Evolutionary conservation across 139 green algal species (phyloP).

Genomic region (Pleodorina starrii): DNA sequence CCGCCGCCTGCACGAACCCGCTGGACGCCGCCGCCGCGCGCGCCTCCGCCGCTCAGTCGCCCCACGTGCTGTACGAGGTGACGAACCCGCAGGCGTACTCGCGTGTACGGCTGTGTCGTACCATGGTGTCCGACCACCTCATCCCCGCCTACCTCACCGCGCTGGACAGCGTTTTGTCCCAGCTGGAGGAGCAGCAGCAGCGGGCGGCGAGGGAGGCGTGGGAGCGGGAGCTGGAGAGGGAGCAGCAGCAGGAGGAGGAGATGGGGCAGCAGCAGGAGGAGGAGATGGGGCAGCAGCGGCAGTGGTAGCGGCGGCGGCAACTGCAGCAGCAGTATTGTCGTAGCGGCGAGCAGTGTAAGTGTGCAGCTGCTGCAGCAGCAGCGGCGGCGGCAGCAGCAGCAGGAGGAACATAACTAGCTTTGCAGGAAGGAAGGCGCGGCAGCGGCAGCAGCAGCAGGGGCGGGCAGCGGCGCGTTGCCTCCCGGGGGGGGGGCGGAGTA

Average conservation of each 20-base stretch:
- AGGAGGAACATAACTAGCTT: no score
- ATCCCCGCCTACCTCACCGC: slow-evolving; percentile 80
- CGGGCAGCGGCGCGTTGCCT: no score
- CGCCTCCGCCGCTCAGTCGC: not conserved
- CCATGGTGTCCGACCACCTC: slow-evolving; percentile 87
- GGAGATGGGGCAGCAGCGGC: not conserved
- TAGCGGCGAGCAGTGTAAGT: not conserved
- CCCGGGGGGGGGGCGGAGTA: no score
- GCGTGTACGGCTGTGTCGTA: slow-evolving; percentile 81
- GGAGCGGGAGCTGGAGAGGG: slow-evolving; percentile 21
- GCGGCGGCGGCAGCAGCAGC: not conserved
- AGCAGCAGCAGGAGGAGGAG: not conserved
- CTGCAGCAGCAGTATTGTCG: not conserved
- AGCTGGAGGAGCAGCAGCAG: slow-evolving; percentile 55
- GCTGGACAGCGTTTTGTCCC: slow-evolving; percentile 67
- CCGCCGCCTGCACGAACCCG: not conserved
- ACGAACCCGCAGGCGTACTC: slow-evolving; percentile 71
- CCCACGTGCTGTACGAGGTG: slow-evolving; percentile 69
- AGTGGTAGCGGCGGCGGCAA: not conserved
- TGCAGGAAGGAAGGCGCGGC: no score
- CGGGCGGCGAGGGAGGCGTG: not conserved
- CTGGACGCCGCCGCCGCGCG: slow-evolving; percentile 3
- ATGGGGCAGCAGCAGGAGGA: not conserved
- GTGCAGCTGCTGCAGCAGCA: not conserved
- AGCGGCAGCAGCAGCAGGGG: no score